These are phyloP conservation scores for Podochytrium sp. DNA, from an alignment of 192 early-diverging fungal genomes.

Conservation along the genomic window DNA sequence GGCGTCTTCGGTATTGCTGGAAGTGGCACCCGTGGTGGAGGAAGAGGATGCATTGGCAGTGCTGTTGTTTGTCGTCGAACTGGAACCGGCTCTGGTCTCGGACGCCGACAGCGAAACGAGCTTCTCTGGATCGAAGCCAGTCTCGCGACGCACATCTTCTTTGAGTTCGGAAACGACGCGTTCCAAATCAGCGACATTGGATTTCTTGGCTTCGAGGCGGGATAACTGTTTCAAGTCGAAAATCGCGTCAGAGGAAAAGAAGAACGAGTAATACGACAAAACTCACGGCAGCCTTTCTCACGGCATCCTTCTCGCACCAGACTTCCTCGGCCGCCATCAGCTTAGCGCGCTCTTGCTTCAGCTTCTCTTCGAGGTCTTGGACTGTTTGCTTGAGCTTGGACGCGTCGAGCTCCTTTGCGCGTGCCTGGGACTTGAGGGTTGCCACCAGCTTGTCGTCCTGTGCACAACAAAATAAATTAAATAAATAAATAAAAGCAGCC, in stretches of 20 bases:
- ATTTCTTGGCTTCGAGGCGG: slow-evolving; percentile 7
- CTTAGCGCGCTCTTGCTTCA: slow-evolving; percentile 3
- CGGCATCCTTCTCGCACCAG: slow-evolving; percentile 20
- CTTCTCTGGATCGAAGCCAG: slow-evolving; percentile 25
- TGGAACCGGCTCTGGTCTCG: too few species aligned
- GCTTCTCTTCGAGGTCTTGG: slow-evolving; percentile 16
- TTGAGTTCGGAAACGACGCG: slow-evolving; percentile 16
- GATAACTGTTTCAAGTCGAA: not conserved
- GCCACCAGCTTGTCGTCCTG: slow-evolving; percentile 10
- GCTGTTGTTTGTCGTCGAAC: not conserved
- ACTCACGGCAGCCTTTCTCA: slow-evolving; percentile 10
- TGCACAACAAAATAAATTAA: not conserved
- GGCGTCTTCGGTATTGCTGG: not conserved
- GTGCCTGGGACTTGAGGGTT: not conserved
- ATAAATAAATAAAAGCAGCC: not conserved
- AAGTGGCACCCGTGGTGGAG: not conserved
- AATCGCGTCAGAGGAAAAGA: not conserved
- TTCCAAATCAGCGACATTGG: slow-evolving; percentile 11
- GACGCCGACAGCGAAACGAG: too few species aligned
- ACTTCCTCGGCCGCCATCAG: slow-evolving; percentile 14
- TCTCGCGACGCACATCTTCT: slow-evolving; percentile 20
- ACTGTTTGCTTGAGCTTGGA: not conserved
- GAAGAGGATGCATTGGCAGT: too few species aligned
- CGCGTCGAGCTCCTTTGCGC: not conserved
- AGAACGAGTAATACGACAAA: not conserved